These are phyloP conservation scores for Chenopodium suecicum DNA, from an alignment of 148 eudicot genomes.

Conservation along the genomic window DNA sequence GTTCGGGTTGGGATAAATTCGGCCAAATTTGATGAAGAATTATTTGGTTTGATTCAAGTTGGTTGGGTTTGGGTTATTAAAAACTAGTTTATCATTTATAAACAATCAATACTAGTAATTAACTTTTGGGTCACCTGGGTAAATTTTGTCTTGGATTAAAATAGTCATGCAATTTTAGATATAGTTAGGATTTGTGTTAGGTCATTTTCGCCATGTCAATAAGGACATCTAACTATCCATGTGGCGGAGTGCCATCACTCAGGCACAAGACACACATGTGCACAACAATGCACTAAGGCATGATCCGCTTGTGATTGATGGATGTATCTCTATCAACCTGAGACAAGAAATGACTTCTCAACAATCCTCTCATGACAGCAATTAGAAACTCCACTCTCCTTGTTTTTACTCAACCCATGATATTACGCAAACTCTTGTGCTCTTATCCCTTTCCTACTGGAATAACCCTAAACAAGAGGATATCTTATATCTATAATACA, in stretches of 20 bases:
- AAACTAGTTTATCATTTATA: neutral
- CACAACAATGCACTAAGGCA: neutral
- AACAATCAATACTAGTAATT: neutral
- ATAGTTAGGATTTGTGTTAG: neutral
- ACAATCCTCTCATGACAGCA: neutral
- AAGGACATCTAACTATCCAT: neutral
- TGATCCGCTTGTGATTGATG: neutral
- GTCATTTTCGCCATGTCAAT: neutral
- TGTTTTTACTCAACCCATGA: neutral
- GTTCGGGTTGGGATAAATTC: neutral
- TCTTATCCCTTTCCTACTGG: neutral
- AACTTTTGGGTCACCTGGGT: neutral
- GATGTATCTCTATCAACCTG: neutral
- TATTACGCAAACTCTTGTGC: neutral
- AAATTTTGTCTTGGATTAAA: neutral
- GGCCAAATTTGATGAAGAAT: neutral
- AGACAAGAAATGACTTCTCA: neutral
- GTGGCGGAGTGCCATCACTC: neutral
- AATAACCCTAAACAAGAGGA: neutral
- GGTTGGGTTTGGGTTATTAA: neutral
- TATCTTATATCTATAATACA: neutral
- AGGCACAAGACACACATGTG: no score
- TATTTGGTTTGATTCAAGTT: neutral
- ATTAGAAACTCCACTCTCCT: neutral
- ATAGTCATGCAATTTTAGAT: neutral